Percentiles rank a stretch among this genome's conserved stretches.
Conservation (phyloP, 2,329 filamentous ascomycete genomes). For the Arachnomyces sp. region DNA sequence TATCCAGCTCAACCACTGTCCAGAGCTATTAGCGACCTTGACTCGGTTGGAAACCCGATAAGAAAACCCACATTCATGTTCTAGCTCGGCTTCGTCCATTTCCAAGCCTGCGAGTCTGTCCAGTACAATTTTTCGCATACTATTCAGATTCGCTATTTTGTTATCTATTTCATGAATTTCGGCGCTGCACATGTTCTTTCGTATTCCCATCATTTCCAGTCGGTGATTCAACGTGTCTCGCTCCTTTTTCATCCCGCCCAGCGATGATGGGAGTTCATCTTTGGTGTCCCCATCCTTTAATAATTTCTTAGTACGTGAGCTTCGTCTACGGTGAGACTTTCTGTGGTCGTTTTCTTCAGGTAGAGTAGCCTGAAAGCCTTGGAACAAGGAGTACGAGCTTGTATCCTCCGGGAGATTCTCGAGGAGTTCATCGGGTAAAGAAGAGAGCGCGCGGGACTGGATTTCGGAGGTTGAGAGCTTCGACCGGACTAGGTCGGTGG, state of each 20-base stretch:
- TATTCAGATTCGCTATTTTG: conserved; percentile 87
- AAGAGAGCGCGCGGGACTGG: conserved; percentile 82
- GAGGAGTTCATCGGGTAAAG: conserved; percentile 82
- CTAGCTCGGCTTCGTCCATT: conserved; percentile 80
- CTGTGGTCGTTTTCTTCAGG: conserved; percentile 62
- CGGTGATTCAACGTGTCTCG: conserved; percentile 72
- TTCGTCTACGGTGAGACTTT: conserved; percentile 59
- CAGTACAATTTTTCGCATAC: conserved; percentile 85
- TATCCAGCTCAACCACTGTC: conserved; percentile 50
- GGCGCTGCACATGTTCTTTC: conserved; percentile 95
- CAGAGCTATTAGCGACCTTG: neutral
- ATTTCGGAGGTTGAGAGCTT: conserved; percentile 87
- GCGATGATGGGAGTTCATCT: conserved; percentile 50
- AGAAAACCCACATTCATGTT: conserved; percentile 66
- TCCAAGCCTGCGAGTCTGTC: conserved; percentile 79
- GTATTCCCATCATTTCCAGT: conserved; percentile 80
- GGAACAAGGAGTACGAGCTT: conserved; percentile 85
- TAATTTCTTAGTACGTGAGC: conserved; percentile 67
- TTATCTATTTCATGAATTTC: conserved; percentile 96
- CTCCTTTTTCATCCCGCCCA: conserved; percentile 70
- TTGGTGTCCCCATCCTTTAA: conserved; percentile 53
- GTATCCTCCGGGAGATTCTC: conserved; percentile 78
- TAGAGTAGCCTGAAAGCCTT: conserved; percentile 87
- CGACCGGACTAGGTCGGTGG: conserved; percentile 87
- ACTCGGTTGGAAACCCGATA: neutral